Percentiles rank a stretch among this genome's conserved stretches.
phyloP scores from a whole-genome alignment of 148 eudicot genomes.

The Simmondsia chinensis region DNA sequence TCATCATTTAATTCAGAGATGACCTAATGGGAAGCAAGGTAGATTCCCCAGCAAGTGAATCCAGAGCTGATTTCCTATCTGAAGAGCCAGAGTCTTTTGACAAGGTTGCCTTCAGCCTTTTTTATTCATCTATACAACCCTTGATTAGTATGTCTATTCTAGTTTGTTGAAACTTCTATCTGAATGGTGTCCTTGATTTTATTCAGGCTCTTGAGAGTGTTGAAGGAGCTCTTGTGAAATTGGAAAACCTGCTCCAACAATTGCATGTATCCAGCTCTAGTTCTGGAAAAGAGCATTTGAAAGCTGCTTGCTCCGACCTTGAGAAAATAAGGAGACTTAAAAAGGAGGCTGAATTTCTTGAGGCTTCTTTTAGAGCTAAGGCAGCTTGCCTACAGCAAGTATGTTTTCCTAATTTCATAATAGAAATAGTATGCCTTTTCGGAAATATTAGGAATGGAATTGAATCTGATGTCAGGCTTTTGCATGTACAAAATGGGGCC shows the following conservation, averaged over 20 bases:
- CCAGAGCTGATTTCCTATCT: conserved; percentile 23
- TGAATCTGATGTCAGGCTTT: no score
- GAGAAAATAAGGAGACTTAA: conserved; percentile 90
- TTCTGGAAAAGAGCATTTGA: conserved; percentile 88
- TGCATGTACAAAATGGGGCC: no score
- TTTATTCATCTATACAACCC: no score
- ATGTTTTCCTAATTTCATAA: background rate
- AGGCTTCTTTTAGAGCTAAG: conserved; percentile 97
- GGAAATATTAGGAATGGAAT: no score
- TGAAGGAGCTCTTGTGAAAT: conserved; percentile 78
- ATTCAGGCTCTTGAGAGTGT: conserved; percentile 85
- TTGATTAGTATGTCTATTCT: background rate
- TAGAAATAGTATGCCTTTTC: no score
- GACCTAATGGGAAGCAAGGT: conserved; percentile 21
- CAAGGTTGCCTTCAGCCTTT: conserved; percentile 37
- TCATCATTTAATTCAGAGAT: conserved; percentile 18
- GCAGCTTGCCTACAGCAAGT: conserved; percentile 92
- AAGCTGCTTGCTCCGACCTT: conserved; percentile 99
- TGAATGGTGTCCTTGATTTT: conserved; percentile 7
- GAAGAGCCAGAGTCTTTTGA: conserved; percentile 69
- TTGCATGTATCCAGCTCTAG: conserved; percentile 82
- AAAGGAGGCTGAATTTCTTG: conserved; percentile 98
- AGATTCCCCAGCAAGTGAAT: conserved; percentile 15
- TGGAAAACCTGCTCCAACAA: conserved; percentile 89
- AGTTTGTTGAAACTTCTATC: conserved; percentile 1